Base-by-base conservation (phyloP, 441 rosid species). In the Eruca vesicaria region DNA sequence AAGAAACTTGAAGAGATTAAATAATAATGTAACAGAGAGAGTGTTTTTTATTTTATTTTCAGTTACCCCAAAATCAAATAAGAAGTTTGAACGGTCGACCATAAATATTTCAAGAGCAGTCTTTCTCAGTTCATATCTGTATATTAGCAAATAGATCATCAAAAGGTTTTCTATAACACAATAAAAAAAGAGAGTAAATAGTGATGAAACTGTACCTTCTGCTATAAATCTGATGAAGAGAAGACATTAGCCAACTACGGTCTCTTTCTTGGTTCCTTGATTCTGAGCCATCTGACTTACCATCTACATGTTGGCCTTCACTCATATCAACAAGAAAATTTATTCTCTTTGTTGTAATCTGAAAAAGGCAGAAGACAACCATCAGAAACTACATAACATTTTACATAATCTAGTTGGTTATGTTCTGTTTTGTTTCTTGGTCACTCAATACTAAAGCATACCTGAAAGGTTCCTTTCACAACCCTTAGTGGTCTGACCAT, bases 81-180 rank as follows among this genome's bases (percentile, higher is more conserved):
- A 94, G 88, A 86, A 92, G 84, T 90, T 94, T 63, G 97, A 88
- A 41, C 94, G 91, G 71, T 94, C 97, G 80, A 90, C 86, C 97
- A 94, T 85, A 80, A 92, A 94, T 76, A 94, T 80, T 82, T 94
- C 98, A 82, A 94, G 80, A 73, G 97, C 99, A 85, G 97, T 92
- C 82, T 93, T 88, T 88, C 99, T 86, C 60, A 92, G 83, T 57
- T 90, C 85, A 82, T 94, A 92, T 76, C 99, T 60, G 38, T 32
- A 31, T 8, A 31, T 60, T 15, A 48, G 4, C 55, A 16, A 48
- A 48, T 7, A 48, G 19, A 48, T 48, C 55, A 48, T 7, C 9
- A n/a, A 0, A 48, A 48, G 7, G 4, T 1, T 9, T 48, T 48
- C 55, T 16, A 48, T 16, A 48, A 16, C 5, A 48, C 18, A 48